Evolutionary conservation across 495 filamentous ascomycete species (phyloP).

Genomic region (Cercophora sp.): DNA sequence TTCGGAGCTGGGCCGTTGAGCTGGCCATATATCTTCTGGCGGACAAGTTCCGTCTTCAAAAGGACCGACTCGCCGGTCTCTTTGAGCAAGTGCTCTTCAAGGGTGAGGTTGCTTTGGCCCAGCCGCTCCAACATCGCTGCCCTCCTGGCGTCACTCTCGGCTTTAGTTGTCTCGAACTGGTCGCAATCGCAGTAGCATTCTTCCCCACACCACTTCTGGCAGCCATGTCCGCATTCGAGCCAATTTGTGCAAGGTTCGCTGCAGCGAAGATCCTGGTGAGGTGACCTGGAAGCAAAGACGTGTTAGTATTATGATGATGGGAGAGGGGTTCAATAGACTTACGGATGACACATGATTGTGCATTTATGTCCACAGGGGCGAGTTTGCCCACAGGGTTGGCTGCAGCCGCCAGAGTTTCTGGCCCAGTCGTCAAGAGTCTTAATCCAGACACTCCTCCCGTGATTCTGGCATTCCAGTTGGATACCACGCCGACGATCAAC

Average conservation of each 20-base stretch:
- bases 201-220: constrained; percentile 38
- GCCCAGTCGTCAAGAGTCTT: constrained; percentile 49
- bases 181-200: constrained; percentile 34
- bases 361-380: constrained; percentile 43
- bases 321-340: constrained; percentile 10
- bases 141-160: not conserved
- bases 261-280: constrained; percentile 61
- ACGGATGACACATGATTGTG: constrained; percentile 43
- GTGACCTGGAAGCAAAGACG: constrained; percentile 49
- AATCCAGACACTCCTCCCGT: constrained; percentile 33
- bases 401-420: constrained; percentile 58
- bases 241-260: constrained; percentile 53
- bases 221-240: constrained; percentile 63
- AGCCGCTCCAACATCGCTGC: too few species aligned
- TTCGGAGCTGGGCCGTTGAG: too few species aligned
- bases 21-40: too few species aligned
- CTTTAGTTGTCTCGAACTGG: constrained; percentile 13
- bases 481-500: constrained; percentile 23
- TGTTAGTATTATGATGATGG: not conserved
- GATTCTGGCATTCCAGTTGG: constrained; percentile 39
- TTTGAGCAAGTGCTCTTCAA: too few species aligned
- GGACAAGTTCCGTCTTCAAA: too few species aligned
- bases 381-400: constrained; percentile 42
- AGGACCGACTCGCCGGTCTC: too few species aligned
- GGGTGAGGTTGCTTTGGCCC: too few species aligned